These are phyloP conservation scores for Malus orientalis DNA, from an alignment of 306 rosid species.

Conservation along the genomic window DNA sequence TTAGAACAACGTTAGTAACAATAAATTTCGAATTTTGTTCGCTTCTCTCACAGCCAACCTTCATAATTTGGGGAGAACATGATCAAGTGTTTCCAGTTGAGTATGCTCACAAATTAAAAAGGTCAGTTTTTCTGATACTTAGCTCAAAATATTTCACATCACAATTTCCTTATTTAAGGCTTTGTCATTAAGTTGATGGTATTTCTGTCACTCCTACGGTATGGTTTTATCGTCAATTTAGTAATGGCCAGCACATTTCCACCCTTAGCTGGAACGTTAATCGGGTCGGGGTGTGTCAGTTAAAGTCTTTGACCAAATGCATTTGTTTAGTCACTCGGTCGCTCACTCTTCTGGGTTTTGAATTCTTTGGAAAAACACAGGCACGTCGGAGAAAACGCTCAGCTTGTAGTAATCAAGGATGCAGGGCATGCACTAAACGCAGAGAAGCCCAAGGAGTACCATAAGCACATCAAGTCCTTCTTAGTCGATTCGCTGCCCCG, in stretches of 20 bases:
- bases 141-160: too few species aligned
- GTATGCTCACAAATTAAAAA: slow-evolving; percentile 57
- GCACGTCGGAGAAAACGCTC: slow-evolving; percentile 65
- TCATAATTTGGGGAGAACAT: slow-evolving; percentile 80
- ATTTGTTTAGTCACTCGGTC: neutral
- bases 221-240: too few species aligned
- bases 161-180: too few species aligned
- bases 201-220: too few species aligned
- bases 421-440: slow-evolving; percentile 65
- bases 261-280: too few species aligned
- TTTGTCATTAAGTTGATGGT: too few species aligned
- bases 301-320: too few species aligned
- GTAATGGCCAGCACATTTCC: too few species aligned
- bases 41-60: slow-evolving; percentile 47
- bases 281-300: too few species aligned
- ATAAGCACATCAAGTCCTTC: slow-evolving; percentile 43
- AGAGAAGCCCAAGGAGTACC: slow-evolving; percentile 57
- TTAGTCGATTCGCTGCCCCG: slow-evolving; percentile 26
- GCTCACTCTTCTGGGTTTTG: neutral
- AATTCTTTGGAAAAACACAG: slow-evolving; percentile 24
- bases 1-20: too few species aligned
- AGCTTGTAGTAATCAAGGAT: slow-evolving; percentile 51
- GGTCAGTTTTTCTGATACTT: slow-evolving; percentile 24
- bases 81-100: slow-evolving; percentile 68
- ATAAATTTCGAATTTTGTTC: neutral